A percentile compares a stretch with the other conserved stretches of the same genome.
Evolutionary conservation across 441 rosid genomes (phyloP).

Genomic region (Populus hybrid): DNA sequence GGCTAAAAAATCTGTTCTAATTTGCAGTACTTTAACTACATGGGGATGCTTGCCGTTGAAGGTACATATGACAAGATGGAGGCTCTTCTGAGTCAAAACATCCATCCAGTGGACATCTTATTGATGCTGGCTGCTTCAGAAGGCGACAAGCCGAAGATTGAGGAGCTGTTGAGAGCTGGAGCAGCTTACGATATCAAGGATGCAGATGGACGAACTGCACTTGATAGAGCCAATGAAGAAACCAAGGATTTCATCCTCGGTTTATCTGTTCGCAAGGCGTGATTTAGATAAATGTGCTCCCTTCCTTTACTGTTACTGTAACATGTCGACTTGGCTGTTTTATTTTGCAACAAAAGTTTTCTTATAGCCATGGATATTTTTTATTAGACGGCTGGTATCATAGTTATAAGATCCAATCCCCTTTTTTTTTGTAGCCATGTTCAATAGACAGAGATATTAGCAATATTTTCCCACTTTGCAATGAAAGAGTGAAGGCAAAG

Average conservation of each 20-base stretch:
- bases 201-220: conserved; percentile 72
- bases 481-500: too few relatives aligned
- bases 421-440: too few relatives aligned
- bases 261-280: conserved; percentile 58
- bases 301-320: too few relatives aligned
- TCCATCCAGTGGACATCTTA: conserved; percentile 88
- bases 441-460: too few relatives aligned
- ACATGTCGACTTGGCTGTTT: not conserved
- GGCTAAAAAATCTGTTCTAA: not conserved
- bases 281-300: conserved; percentile 13
- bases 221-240: conserved; percentile 62
- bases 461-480: too few relatives aligned
- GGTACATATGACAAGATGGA: conserved; percentile 91
- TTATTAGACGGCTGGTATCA: too few relatives aligned
- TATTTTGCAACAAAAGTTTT: too few relatives aligned
- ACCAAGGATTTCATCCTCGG: conserved; percentile 59
- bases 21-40: conserved; percentile 83
- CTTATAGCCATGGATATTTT: too few relatives aligned
- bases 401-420: too few relatives aligned
- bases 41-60: conserved; percentile 95
- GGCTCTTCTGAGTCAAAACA: conserved; percentile 66
- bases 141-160: conserved; percentile 79
- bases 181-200: conserved; percentile 63
- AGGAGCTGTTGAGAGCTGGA: conserved; percentile 80
- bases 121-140: conserved; percentile 75